These are phyloP conservation scores for Juncus effusus DNA, from an alignment of 176 grass and related monocot genomes.

Conservation along the genomic window DNA sequence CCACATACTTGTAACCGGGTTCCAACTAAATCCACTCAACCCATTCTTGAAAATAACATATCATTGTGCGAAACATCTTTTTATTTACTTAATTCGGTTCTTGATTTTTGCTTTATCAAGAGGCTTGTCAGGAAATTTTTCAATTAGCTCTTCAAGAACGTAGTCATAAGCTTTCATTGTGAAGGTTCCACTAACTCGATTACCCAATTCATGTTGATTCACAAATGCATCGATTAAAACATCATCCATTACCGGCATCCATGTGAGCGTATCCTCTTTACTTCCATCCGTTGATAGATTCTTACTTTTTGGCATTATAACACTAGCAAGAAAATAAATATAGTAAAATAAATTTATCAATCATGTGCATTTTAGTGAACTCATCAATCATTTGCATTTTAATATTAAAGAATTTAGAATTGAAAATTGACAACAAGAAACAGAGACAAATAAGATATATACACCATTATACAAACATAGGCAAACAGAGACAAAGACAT, in stretches of 20 bases:
- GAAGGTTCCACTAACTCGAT: neutral
- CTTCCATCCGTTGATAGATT: no score
- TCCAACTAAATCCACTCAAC: conserved; percentile 17
- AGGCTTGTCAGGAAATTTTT: neutral
- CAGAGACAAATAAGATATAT: no score
- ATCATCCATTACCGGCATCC: conserved; percentile 1
- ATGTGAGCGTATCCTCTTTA: no score
- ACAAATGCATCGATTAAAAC: neutral
- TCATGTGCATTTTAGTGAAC: no score
- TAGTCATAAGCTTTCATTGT: neutral
- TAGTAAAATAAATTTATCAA: no score
- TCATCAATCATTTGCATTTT: no score
- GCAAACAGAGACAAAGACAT: no score
- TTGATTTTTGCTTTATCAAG: conserved; percentile 12
- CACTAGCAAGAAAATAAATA: no score
- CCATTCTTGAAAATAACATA: conserved; percentile 23
- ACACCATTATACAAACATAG: no score
- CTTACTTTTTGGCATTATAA: no score
- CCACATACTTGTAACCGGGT: conserved; percentile 4
- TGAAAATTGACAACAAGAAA: no score
- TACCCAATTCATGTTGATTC: neutral
- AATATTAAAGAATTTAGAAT: no score
- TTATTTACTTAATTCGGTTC: conserved; percentile 3
- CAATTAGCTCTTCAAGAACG: neutral
- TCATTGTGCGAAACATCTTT: neutral